Evolutionary conservation across 1,284 basidiomycete species (phyloP).

Genomic region (Volvariella surrecta): DNA sequence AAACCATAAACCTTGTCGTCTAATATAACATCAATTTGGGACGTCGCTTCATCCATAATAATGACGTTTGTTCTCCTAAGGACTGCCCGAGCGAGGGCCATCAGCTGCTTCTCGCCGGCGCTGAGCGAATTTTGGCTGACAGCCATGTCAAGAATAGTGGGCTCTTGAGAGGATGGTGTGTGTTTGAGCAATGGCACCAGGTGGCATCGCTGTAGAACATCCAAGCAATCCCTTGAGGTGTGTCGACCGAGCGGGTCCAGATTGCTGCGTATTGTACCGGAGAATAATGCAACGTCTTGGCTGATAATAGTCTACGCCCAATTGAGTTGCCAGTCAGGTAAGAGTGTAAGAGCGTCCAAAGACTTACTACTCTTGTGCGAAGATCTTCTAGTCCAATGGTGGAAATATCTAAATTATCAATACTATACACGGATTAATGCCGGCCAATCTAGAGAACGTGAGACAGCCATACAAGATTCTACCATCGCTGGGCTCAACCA

Average conservation of each 20-base stretch:
- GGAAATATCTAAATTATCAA: conserved; percentile 80
- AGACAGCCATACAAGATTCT: conserved; percentile 47
- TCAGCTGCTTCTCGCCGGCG: conserved; percentile 77
- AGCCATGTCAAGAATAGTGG: conserved; percentile 45
- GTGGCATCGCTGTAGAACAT: conserved; percentile 59
- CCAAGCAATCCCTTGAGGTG: conserved; percentile 54
- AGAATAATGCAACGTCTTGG: conserved; percentile 79
- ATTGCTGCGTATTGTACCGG: conserved; percentile 77
- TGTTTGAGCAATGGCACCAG: conserved; percentile 36
- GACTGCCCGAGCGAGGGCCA: conserved; percentile 79
- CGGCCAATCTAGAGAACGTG: not conserved
- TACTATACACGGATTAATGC: conserved; percentile 23
- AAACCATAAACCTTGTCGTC: conserved; percentile 47
- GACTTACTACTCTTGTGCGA: conserved; percentile 47
- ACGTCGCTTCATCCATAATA: conserved; percentile 82
- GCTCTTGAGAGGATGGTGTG: conserved; percentile 21
- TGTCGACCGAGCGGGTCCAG: conserved; percentile 65
- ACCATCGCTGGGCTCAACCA: conserved; percentile 75
- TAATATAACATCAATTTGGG: conserved; percentile 67
- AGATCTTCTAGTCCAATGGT: conserved; percentile 80
- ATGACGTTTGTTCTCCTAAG: conserved; percentile 71
- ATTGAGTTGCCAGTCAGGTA: no score
- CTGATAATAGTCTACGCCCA: conserved; percentile 62
- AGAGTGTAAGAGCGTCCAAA: no score
- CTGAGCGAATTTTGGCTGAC: conserved; percentile 69